These are phyloP conservation scores for Alternaria solani DNA, from an alignment of 2,329 filamentous ascomycete genomes.

Conservation along the genomic window DNA sequence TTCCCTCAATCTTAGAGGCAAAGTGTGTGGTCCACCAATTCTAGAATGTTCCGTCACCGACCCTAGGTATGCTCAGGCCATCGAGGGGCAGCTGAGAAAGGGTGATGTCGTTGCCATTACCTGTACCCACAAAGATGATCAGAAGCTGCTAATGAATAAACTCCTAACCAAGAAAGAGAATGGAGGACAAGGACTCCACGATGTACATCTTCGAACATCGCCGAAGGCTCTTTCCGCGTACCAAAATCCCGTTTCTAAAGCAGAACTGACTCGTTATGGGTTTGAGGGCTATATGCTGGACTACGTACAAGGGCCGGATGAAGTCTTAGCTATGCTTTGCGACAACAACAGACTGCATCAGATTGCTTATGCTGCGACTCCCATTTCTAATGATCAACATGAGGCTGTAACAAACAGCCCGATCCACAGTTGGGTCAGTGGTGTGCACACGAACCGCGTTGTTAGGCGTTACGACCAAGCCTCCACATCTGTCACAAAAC, in stretches of 20 bases:
- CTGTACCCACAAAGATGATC: constrained; percentile 77
- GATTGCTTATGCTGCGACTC: constrained; percentile 69
- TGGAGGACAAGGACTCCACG: constrained; percentile 67
- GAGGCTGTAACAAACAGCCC: constrained; percentile 67
- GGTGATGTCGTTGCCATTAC: constrained; percentile 72
- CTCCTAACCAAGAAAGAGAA: constrained; percentile 60
- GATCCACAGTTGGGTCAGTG: constrained; percentile 75
- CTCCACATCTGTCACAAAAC: constrained; percentile 70
- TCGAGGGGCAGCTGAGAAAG: constrained; percentile 65
- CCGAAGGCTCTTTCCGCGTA: constrained; percentile 64
- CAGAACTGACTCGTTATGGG: constrained; percentile 67
- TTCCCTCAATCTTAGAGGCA: constrained; percentile 68
- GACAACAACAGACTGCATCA: constrained; percentile 72
- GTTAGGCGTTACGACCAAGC: constrained; percentile 79
- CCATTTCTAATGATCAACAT: constrained; percentile 73
- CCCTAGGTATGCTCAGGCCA: constrained; percentile 66
- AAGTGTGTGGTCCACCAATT: constrained; percentile 82
- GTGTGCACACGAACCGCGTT: constrained; percentile 64
- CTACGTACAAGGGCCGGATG: constrained; percentile 78
- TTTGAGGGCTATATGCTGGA: constrained; percentile 84
- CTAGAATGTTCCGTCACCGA: constrained; percentile 82
- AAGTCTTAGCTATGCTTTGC: constrained; percentile 89
- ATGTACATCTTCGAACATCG: constrained; percentile 74
- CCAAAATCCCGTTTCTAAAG: constrained; percentile 61
- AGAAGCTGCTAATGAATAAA: constrained; percentile 72